Percentiles rank a stretch among this genome's conserved stretches.
Evolutionary conservation across 2,329 filamentous ascomycete species (phyloP).

Genomic region (Fusarium nanum): DNA sequence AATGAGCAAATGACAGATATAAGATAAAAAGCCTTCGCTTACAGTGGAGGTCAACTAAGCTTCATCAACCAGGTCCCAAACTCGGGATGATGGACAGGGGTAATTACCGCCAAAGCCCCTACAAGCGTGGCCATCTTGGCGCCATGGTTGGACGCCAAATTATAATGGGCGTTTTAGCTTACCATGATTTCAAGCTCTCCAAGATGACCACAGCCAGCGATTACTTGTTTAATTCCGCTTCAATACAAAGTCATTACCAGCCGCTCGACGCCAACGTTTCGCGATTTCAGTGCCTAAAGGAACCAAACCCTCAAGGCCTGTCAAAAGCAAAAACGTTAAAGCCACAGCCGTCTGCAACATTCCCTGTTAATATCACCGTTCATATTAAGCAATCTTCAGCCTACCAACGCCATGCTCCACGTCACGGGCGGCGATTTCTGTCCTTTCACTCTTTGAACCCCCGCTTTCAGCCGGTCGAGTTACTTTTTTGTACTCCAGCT

Average conservation of each 20-base stretch:
- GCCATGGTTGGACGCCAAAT: conserved; percentile 36
- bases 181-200: conserved; percentile 2
- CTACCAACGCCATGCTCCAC: conserved; percentile 17
- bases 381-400: conserved; percentile 18
- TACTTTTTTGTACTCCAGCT: conserved; percentile 12
- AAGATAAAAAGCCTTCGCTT: neutral
- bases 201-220: conserved; percentile 9
- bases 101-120: conserved; percentile 27
- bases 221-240: conserved; percentile 4
- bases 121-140: conserved; percentile 35
- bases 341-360: conserved; percentile 1
- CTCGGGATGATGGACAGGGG: conserved; percentile 37
- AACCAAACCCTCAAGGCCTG: neutral
- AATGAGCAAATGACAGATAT: neutral
- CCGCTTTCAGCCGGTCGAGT: conserved; percentile 18
- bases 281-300: conserved; percentile 11
- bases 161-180: conserved; percentile 21
- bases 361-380: conserved; percentile 38
- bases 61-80: conserved; percentile 24
- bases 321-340: conserved; percentile 7
- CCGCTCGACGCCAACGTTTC: conserved; percentile 35
- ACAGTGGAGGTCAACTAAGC: conserved; percentile 22
- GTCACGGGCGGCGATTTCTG: conserved; percentile 11
- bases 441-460: neutral
- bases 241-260: conserved; percentile 1